phyloP scores from a whole-genome alignment of 73 alveolate genomes.

The Uronychia setigera region DNA sequence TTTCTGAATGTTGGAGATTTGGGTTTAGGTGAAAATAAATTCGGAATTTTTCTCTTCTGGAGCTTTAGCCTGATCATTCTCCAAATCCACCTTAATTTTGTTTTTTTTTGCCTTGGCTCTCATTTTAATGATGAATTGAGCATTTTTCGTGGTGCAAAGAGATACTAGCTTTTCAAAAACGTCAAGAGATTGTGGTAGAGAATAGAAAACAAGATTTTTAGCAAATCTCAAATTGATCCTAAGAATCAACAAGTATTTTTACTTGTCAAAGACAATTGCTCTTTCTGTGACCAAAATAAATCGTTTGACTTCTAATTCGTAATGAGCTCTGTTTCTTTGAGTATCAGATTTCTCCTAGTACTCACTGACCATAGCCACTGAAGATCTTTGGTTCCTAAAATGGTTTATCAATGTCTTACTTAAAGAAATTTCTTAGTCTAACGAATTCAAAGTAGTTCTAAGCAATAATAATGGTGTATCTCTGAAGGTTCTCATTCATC shows the following conservation, averaged over 20 bases:
- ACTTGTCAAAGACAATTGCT: slow-evolving; percentile 83
- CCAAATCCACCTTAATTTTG: background rate
- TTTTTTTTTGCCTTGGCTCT: background rate
- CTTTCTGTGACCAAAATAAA: slow-evolving; percentile 86
- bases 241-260: too few relatives aligned
- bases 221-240: slow-evolving; percentile 80
- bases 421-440: slow-evolving; percentile 79
- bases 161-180: slow-evolving; percentile 69
- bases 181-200: slow-evolving; percentile 83
- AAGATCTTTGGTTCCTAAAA: too few relatives aligned
- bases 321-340: slow-evolving; percentile 78
- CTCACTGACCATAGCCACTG: slow-evolving; percentile 81
- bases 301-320: slow-evolving; percentile 77
- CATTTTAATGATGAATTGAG: background rate
- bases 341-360: slow-evolving; percentile 82
- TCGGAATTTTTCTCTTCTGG: background rate
- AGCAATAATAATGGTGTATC: slow-evolving; percentile 76
- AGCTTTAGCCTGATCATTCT: background rate
- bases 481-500: slow-evolving; percentile 73
- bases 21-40: background rate
- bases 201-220: slow-evolving; percentile 75
- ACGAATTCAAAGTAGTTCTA: slow-evolving; percentile 83
- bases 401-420: slow-evolving; percentile 70
- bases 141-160: background rate
- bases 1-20: background rate